A percentile compares a stretch with the other conserved stretches of the same genome.
Conservation (phyloP, 208 protist species). For the Acanthamoeba healyi region DNA sequence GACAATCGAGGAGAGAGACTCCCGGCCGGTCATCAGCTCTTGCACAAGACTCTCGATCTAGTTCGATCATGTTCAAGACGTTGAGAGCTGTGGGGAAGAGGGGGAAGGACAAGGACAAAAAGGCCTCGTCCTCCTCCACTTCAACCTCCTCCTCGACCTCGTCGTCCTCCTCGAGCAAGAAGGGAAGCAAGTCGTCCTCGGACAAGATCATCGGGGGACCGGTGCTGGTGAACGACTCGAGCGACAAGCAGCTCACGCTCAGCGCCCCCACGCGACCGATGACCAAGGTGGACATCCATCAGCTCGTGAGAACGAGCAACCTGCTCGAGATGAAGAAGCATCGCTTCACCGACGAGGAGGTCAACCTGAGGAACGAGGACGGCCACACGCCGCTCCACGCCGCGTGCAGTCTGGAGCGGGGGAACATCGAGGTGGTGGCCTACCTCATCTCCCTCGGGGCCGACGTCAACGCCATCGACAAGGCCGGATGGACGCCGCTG, state of each 20-base stretch:
- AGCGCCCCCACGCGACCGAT: slow-evolving; percentile 3
- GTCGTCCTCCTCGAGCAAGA: background rate
- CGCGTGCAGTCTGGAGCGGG: slow-evolving; percentile 16
- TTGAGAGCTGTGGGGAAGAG: background rate
- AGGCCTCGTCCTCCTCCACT: no score
- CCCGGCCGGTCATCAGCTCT: no score
- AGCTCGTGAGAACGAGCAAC: slow-evolving; percentile 1
- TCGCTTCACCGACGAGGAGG: slow-evolving; percentile 23
- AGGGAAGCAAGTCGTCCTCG: background rate
- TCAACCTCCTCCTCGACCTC: no score
- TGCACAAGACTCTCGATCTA: background rate
- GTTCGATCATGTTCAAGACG: background rate
- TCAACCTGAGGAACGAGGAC: background rate
- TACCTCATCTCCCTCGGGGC: slow-evolving; percentile 30
- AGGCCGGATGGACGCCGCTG: slow-evolving; percentile 8
- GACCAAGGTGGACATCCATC: slow-evolving; percentile 39
- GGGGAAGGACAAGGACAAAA: slow-evolving; percentile 21
- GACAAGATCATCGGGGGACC: background rate
- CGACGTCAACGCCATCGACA: background rate
- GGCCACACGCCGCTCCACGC: slow-evolving; percentile 29
- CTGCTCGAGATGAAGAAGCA: slow-evolving; percentile 60
- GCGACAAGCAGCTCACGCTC: slow-evolving; percentile 5
- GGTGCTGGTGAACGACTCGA: background rate
- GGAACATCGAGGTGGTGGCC: background rate
- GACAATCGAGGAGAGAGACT: no score